These are phyloP conservation scores for Diaporthe humulicola DNA, from an alignment of 2,329 filamentous ascomycete genomes.

Conservation along the genomic window DNA sequence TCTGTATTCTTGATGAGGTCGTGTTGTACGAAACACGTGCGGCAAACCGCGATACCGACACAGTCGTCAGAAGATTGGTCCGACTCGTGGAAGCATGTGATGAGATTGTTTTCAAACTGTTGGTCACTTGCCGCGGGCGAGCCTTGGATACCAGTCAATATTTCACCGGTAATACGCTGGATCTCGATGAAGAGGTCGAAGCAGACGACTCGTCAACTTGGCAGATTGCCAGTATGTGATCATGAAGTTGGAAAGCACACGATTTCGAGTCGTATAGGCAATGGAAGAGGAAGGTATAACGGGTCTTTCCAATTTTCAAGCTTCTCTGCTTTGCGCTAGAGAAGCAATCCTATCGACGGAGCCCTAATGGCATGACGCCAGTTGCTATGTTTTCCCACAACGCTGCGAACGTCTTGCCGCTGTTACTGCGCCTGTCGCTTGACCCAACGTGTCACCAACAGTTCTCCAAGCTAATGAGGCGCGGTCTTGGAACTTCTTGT, in stretches of 20 bases:
- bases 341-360: background rate
- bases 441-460: no score
- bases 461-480: no score
- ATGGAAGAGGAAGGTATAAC: background rate
- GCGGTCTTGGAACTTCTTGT: no score
- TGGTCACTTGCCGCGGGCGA: conserved; percentile 18
- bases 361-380: background rate
- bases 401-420: no score
- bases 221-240: background rate
- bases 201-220: conserved; percentile 1
- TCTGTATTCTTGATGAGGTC: conserved; percentile 24
- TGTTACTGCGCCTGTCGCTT: no score
- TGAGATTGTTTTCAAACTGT: conserved; percentile 1
- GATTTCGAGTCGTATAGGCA: background rate
- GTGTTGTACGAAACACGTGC: background rate
- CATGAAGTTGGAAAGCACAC: background rate
- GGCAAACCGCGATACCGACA: background rate
- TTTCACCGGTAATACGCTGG: background rate
- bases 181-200: conserved; percentile 9
- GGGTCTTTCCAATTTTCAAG: background rate
- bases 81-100: background rate
- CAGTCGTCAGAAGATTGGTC: background rate
- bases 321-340: background rate
- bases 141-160: background rate
- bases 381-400: background rate